Percentiles rank a stretch among this genome's conserved stretches.
Evolutionary conservation across 495 filamentous ascomycete genomes (phyloP).

Genomic region (Lophiotrema nucula): DNA sequence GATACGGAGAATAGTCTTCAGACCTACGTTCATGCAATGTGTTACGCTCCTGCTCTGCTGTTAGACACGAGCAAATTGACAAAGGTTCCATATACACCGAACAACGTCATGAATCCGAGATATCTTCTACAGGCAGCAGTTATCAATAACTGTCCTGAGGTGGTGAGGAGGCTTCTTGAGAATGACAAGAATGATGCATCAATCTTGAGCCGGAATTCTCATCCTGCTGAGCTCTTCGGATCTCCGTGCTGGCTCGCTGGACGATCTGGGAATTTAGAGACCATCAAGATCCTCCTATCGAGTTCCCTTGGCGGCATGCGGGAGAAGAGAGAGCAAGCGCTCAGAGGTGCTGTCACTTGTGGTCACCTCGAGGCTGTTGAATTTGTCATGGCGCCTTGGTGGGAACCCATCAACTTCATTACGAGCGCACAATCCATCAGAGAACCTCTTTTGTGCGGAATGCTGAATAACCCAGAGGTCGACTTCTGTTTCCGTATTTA

Average conservation of each 20-base stretch:
- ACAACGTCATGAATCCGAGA: neutral
- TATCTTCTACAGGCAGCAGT: neutral
- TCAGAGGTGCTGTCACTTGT: neutral
- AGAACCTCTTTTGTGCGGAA: neutral
- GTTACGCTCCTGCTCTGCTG: neutral
- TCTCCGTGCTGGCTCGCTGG: neutral
- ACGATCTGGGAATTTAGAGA: neutral
- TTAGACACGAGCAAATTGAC: neutral
- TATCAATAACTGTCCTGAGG: neutral
- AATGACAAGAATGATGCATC: neutral
- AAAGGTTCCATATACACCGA: neutral
- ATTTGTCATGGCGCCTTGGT: neutral
- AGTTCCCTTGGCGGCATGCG: neutral
- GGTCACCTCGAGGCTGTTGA: neutral
- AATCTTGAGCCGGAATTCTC: neutral
- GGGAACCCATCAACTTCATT: constrained; percentile 1
- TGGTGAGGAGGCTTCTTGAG: neutral
- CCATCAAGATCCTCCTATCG: neutral
- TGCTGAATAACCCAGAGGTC: neutral
- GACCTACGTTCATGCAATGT: neutral
- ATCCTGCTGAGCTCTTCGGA: too few relatives aligned
- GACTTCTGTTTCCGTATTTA: neutral
- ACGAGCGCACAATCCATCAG: neutral
- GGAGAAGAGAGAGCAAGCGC: neutral
- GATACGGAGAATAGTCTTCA: neutral